Base-by-base conservation (phyloP, 2,329 filamentous ascomycete species). In the Penicillium corylophilum region DNA sequence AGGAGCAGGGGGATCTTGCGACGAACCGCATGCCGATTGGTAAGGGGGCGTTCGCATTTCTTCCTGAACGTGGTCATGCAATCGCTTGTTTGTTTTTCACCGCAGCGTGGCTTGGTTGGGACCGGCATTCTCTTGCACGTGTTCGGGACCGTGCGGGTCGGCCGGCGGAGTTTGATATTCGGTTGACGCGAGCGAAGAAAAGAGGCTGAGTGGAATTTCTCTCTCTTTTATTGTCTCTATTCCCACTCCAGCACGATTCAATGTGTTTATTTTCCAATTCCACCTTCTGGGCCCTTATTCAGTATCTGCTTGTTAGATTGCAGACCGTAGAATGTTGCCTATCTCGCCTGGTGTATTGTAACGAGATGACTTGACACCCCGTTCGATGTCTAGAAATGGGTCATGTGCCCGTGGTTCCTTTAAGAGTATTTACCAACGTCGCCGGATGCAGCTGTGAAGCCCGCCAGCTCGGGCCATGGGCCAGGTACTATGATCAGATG, bases 141-240 rank as follows among this genome's bases (percentile, higher is more conserved):
- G 56, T 66, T 67, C 62, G 64, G 64, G 63, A 67, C 66, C 55
- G 60, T 65, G 61, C 69, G 64, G 66, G 68, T 68, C 64, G 67
- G 68, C 63, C 68, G 67, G 68, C 66, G 71, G 70, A 73, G 70
- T 73, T 73, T 72, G 69, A 71, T 71, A 69, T 71, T 69, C 67
- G 69, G 69, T 63, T 63, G 60, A 63, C 54, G 59, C 68, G 67
- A 67, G 66, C 62, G 63, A 65, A 64, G 65, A 67, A 71, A 71
- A 69, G 63, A 66, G 68, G 64, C 64, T 63, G 69, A 70, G 65
- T 67, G 68, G 70, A 71, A 70, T 70, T 66, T 68, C 68, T 71
- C 67, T 71, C 67, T 71, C 66, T 68, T 70, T 71, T 68, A 68
- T 63, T 65, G 60, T 68, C 64, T 68, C 65, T 70, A 70, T 71